These are phyloP conservation scores for Pezizomycotina sp. DNA, from an alignment of 2,329 filamentous ascomycete genomes.

Conservation along the genomic window DNA sequence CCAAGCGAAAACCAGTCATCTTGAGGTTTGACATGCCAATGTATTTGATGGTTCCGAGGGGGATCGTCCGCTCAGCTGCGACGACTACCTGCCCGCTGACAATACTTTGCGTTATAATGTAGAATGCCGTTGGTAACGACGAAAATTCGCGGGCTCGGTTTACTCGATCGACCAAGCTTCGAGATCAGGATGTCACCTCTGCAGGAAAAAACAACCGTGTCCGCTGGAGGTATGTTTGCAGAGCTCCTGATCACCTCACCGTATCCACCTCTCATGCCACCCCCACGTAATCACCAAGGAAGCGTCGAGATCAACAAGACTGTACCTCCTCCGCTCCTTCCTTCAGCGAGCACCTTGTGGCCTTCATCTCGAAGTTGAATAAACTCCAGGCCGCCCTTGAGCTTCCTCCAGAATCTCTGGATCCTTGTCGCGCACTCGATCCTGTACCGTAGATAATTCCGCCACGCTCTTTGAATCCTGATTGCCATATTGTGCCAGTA, in stretches of 20 bases:
- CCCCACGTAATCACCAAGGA: conserved; percentile 87
- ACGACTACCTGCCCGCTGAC: conserved; percentile 72
- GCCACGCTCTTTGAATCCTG: conserved; percentile 90
- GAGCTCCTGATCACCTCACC: conserved; percentile 55
- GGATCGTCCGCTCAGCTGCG: conserved; percentile 61
- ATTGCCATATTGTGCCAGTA: conserved; percentile 99
- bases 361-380: conserved; percentile 77
- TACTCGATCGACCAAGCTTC: conserved; percentile 92
- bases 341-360: conserved; percentile 61
- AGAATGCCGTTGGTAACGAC: conserved; percentile 75
- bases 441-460: conserved; percentile 84
- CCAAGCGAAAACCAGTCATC: conserved; percentile 97
- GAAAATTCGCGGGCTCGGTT: conserved; percentile 69
- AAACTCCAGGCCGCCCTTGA: conserved; percentile 77
- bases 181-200: conserved; percentile 78
- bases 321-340: conserved; percentile 84
- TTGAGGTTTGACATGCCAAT: conserved; percentile 63
- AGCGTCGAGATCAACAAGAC: conserved; percentile 76
- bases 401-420: conserved; percentile 87
- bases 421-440: conserved; percentile 86
- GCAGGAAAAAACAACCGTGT: conserved; percentile 74
- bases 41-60: conserved; percentile 76
- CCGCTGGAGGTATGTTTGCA: conserved; percentile 28
- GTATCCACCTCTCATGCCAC: conserved; percentile 58
- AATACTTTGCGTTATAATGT: conserved; percentile 70